Percentiles rank a stretch among this genome's conserved stretches.
phyloP scores from a whole-genome alignment of 257 asterid species.

The Ocimum tenuiflorum region DNA sequence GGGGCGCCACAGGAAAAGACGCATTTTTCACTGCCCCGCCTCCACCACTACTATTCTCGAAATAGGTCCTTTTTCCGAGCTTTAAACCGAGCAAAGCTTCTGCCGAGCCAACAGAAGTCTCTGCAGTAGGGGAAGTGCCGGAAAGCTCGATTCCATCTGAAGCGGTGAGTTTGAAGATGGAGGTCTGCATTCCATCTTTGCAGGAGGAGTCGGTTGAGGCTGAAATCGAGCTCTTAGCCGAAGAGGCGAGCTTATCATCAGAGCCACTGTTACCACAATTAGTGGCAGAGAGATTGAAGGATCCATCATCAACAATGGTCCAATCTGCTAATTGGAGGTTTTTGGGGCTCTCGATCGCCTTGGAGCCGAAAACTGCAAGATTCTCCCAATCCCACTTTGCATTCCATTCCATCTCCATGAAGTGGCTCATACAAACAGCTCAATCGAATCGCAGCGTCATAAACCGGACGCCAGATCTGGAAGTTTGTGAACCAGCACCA shows the following conservation, averaged over 20 bases:
- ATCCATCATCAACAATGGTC: slow-evolving; percentile 55
- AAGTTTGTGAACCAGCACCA: neutral
- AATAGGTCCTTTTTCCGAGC: slow-evolving; percentile 80
- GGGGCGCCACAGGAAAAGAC: slow-evolving; percentile 32
- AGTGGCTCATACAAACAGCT: slow-evolving; percentile 23
- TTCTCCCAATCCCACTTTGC: slow-evolving; percentile 81
- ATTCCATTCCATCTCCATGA: slow-evolving; percentile 62
- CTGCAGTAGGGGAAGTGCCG: slow-evolving; percentile 36
- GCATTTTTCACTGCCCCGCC: slow-evolving; percentile 25
- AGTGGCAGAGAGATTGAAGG: slow-evolving; percentile 37
- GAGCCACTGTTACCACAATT: slow-evolving; percentile 37
- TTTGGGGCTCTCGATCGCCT: slow-evolving; percentile 45
- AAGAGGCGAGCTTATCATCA: slow-evolving; percentile 46
- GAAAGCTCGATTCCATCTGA: slow-evolving; percentile 21
- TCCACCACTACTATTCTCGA: slow-evolving; percentile 38
- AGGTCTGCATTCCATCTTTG: slow-evolving; percentile 26
- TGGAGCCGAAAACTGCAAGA: slow-evolving; percentile 39
- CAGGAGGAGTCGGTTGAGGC: slow-evolving; percentile 58
- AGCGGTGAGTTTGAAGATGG: slow-evolving; percentile 29
- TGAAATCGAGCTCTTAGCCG: slow-evolving; percentile 58
- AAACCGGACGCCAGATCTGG: slow-evolving; percentile 25
- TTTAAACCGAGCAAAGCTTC: slow-evolving; percentile 65
- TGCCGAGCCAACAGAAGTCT: slow-evolving; percentile 41
- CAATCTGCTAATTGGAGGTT: slow-evolving; percentile 58
- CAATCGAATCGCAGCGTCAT: slow-evolving; percentile 27